Evolutionary conservation across 805 yeast species (phyloP).

Genomic region (Metschnikowia drakensbergensis): DNA sequence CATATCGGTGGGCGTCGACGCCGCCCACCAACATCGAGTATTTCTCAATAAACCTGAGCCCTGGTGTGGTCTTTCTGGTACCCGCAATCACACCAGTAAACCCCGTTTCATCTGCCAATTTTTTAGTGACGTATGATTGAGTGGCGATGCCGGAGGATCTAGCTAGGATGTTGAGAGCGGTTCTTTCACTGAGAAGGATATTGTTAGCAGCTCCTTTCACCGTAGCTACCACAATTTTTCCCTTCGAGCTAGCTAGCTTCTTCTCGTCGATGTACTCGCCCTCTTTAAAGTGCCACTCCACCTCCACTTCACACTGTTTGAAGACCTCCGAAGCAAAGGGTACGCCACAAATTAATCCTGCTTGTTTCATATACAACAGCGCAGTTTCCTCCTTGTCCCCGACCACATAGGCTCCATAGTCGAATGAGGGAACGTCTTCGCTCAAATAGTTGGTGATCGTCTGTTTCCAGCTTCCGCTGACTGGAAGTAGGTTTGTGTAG

Average conservation of each 20-base stretch:
- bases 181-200: conserved; percentile 78
- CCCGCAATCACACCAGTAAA: conserved; percentile 88
- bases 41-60: conserved; percentile 81
- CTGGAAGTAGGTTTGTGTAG: conserved; percentile 60
- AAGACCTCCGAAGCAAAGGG: conserved; percentile 89
- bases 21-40: conserved; percentile 96
- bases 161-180: conserved; percentile 76
- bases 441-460: conserved; percentile 70
- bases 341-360: conserved; percentile 77
- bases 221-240: conserved; percentile 65
- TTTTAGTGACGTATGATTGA: conserved; percentile 53
- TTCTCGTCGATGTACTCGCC: conserved; percentile 49
- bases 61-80: conserved; percentile 97
- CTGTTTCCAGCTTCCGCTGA: conserved; percentile 76
- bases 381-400: conserved; percentile 72
- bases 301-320: conserved; percentile 64
- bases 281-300: conserved; percentile 71
- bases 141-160: conserved; percentile 89
- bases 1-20: conserved; percentile 88
- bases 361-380: conserved; percentile 73
- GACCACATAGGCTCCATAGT: conserved; percentile 93
- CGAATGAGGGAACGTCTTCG: conserved; percentile 93
- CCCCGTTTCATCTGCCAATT: conserved; percentile 62
- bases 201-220: conserved; percentile 79
- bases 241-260: conserved; percentile 45